Conservation (phyloP, 306 rosid genomes). For the Corylus americana region DNA sequence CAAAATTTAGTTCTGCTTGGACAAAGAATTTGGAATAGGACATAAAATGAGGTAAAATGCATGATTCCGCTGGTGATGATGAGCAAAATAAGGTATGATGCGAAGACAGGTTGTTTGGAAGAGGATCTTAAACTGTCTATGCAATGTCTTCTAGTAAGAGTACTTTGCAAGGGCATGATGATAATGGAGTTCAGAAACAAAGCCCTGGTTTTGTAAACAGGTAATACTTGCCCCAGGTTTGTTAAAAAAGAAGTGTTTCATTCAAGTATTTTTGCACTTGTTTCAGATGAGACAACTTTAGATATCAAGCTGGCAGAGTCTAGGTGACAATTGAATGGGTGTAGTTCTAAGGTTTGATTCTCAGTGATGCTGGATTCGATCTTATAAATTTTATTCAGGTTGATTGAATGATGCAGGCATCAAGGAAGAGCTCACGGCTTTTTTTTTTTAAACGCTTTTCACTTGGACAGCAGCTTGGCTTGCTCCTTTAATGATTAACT, state of each 20-base stretch:
- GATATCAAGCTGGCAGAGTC: not conserved
- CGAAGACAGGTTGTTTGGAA: constrained; percentile 23
- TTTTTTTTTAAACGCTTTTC: no score
- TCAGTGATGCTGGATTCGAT: not conserved
- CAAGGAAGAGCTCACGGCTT: no score
- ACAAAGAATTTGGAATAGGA: constrained; percentile 7
- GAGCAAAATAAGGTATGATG: constrained; percentile 21
- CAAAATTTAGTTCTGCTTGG: not conserved
- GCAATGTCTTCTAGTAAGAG: constrained; percentile 47
- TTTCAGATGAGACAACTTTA: constrained; percentile 12
- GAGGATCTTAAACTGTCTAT: constrained; percentile 29
- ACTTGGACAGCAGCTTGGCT: no score
- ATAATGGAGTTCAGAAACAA: constrained; percentile 25
- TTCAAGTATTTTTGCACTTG: not conserved
- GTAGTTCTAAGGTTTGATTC: not conserved
- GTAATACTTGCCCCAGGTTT: constrained; percentile 22
- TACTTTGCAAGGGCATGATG: constrained; percentile 28
- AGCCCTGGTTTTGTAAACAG: constrained; percentile 30
- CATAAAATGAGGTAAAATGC: constrained; percentile 38
- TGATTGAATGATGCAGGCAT: not conserved
- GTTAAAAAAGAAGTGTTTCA: not conserved
- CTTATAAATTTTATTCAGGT: not conserved
- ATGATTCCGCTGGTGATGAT: constrained; percentile 18
- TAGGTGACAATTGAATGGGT: not conserved
- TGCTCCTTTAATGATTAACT: no score